Evolutionary conservation across 257 asterid species (phyloP), one percentile per base, ranked within the genome.

Genomic region (Nicotiana attenuata): DNA sequence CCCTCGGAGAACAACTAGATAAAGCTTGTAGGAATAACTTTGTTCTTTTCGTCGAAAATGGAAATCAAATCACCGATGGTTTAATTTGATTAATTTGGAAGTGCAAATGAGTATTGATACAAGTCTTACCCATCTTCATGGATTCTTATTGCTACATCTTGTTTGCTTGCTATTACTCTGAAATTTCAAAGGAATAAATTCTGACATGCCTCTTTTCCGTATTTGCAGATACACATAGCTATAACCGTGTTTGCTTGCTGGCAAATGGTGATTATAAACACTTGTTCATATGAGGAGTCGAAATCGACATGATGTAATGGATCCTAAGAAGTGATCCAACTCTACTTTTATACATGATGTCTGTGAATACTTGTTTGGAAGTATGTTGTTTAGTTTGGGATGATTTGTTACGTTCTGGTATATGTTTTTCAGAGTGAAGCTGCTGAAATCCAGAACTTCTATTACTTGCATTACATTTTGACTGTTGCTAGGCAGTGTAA

Each of bases 221-320:
- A 24, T 80, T 55, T 89, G 90, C 93, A 94, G 97, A 94, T 83
- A 81, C 81, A 9, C 81, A 81, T 64, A 68, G 85, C 86, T 94
- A 94, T 88, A 91, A 94, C 78, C 86, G 77, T 26, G 80, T 94
- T 35, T 94, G 98, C 78, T 87, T 87, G 82, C 93, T 87, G 73
- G 97, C 98, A 26, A 94, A 92, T 84, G 97, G 97, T 76, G 94
- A 91, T 68, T 92, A 83, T 82, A 91, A 91, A 61, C 93, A 91
- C 87, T 75, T 92, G 90, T 90, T 92, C 84, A 86, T 89, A 82
- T 91, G 85, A 91, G 87, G 55, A 73, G 10, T 61, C 38, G 52
- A 26, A 50, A 47, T 26, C 33, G 2, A 47, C 78, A 73, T 73
- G 61, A 13, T 71, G 1, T 14, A 47, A 35, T 22, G 59, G 78